Evolutionary conservation across 176 grass and related monocot species (phyloP).

Genomic region (Saccharum officinarum): DNA sequence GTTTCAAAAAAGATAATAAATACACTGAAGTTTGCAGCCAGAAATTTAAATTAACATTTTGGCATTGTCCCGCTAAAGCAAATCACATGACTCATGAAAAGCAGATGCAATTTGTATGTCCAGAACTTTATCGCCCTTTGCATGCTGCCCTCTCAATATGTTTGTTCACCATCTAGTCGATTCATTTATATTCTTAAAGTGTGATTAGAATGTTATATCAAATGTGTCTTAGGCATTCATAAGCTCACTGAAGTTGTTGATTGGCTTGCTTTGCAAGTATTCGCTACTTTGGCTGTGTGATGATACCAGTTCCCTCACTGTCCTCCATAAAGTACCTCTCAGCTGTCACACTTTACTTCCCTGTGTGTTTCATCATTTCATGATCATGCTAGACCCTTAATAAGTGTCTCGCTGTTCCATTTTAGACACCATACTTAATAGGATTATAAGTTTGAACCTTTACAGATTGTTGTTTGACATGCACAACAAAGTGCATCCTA

Average conservation of each 20-base stretch:
- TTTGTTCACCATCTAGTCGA: constrained; percentile 22
- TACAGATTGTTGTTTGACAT: neutral
- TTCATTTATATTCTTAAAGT: neutral
- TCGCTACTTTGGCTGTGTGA: constrained; percentile 8
- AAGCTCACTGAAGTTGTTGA: constrained; percentile 1
- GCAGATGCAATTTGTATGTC: constrained; percentile 20
- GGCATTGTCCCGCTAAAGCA: constrained; percentile 8
- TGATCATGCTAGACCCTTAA: constrained; percentile 6
- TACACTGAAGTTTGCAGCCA: neutral
- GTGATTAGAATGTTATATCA: constrained; percentile 9
- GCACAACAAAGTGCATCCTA: neutral
- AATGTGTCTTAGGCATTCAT: neutral
- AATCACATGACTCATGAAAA: constrained; percentile 24
- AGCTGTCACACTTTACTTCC: neutral
- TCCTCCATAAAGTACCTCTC: constrained; percentile 15
- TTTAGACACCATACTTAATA: constrained; percentile 1
- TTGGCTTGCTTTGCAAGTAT: neutral
- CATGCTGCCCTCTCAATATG: neutral
- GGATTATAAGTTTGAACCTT: neutral
- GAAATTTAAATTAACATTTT: neutral
- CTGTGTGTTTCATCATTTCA: constrained; percentile 3
- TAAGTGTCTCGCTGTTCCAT: neutral
- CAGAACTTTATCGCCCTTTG: constrained; percentile 24
- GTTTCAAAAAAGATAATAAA: constrained; percentile 1
- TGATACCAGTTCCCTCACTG: neutral